phyloP scores from a whole-genome alignment of 495 filamentous ascomycete species.

The Neurospora sp. region DNA sequence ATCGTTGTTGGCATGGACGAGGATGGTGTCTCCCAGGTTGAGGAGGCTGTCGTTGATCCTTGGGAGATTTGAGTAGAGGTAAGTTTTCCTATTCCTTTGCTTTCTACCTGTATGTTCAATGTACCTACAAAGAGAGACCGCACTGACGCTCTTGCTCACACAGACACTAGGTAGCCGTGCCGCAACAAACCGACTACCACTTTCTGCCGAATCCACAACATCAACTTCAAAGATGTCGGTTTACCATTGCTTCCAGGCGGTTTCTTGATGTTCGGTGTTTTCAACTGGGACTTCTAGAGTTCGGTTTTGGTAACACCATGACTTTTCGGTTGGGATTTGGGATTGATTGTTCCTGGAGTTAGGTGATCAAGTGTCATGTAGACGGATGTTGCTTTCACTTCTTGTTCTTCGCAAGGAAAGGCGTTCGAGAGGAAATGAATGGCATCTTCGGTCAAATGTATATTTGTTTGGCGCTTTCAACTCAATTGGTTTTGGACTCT shows the following conservation, averaged over 20 bases:
- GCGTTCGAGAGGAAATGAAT: background rate
- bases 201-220: background rate
- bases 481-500: background rate
- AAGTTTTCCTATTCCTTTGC: background rate
- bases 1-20: background rate
- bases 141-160: background rate
- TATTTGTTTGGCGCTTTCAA: background rate
- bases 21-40: background rate
- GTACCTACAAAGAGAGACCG: too few relatives aligned
- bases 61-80: background rate
- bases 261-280: background rate
- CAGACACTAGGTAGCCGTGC: background rate
- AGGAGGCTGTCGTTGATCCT: background rate
- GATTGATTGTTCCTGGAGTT: background rate
- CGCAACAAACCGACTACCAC: background rate
- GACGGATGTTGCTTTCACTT: background rate
- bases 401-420: background rate
- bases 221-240: background rate
- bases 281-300: background rate
- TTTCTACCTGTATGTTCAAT: too few relatives aligned
- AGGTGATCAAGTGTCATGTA: background rate
- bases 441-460: background rate
- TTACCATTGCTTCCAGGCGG: background rate
- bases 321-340: background rate
- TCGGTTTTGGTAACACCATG: background rate